Conservation (phyloP, 2,329 filamentous ascomycete species). For the Diaporthe aspalathi region DNA sequence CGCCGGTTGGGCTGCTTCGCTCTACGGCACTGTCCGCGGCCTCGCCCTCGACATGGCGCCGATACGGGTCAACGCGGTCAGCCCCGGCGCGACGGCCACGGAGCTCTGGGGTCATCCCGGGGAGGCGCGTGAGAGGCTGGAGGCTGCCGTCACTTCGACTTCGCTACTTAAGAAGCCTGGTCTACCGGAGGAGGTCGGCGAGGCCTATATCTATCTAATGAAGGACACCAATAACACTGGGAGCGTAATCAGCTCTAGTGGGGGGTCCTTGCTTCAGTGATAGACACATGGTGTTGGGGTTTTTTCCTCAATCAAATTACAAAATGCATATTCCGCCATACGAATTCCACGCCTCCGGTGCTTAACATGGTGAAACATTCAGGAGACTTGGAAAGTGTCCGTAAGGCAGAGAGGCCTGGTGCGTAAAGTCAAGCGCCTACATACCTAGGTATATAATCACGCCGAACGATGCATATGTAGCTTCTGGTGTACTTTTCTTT, state of each 20-base stretch:
- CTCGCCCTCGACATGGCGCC: constrained; percentile 65
- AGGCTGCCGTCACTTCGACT: constrained; percentile 37
- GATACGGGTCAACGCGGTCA: constrained; percentile 63
- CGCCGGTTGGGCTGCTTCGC: constrained; percentile 55
- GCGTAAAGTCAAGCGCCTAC: too few species aligned
- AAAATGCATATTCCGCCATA: too few species aligned
- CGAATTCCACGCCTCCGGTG: too few species aligned
- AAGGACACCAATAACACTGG: constrained; percentile 41
- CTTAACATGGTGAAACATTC: too few species aligned
- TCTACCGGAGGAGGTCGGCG: constrained; percentile 36
- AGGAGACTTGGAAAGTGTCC: too few species aligned
- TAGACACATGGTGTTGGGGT: too few species aligned
- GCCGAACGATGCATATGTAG: too few species aligned
- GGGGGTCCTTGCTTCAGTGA: constrained; percentile 32
- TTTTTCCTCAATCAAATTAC: too few species aligned
- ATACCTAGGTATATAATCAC: too few species aligned
- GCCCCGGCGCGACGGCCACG: constrained; percentile 57
- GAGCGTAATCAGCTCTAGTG: constrained; percentile 24
- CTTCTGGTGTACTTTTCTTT: too few species aligned
- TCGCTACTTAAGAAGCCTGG: constrained; percentile 17
- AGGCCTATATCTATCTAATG: constrained; percentile 37
- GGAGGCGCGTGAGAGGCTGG: constrained; percentile 31
- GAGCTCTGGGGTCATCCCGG: constrained; percentile 49
- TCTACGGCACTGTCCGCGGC: constrained; percentile 58
- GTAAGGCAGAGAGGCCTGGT: too few species aligned